These are phyloP conservation scores for Macrolepiota dolichaula DNA, from an alignment of 768 basidiomycete genomes.

Conservation along the genomic window DNA sequence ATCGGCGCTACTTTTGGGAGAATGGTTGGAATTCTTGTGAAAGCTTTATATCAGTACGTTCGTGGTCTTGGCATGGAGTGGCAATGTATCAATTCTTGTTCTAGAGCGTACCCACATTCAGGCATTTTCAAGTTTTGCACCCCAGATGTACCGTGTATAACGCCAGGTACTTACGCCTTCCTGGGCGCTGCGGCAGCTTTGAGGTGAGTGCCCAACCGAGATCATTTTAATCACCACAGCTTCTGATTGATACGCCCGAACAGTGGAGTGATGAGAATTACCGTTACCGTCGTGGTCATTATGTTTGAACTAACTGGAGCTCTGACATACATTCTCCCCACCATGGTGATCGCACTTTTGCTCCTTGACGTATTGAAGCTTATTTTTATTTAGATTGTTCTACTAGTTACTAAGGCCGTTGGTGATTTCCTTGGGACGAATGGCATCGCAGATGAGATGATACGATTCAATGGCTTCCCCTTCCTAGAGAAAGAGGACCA, in stretches of 20 bases:
- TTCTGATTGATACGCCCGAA: neutral
- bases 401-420: constrained; percentile 95
- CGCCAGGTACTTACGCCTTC: constrained; percentile 97
- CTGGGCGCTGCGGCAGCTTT: constrained; percentile 95
- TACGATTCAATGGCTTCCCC: constrained; percentile 95
- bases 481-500: constrained; percentile 96
- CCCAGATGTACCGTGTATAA: constrained; percentile 94
- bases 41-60: constrained; percentile 79
- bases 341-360: constrained; percentile 66
- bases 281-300: constrained; percentile 96
- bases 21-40: constrained; percentile 96
- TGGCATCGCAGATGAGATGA: constrained; percentile 97
- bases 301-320: constrained; percentile 99
- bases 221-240: neutral
- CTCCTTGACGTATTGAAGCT: neutral
- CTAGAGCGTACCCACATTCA: constrained; percentile 75
- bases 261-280: constrained; percentile 96
- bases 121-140: constrained; percentile 89
- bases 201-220: constrained; percentile 46
- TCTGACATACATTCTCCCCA: constrained; percentile 93
- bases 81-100: constrained; percentile 1
- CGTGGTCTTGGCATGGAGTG: neutral
- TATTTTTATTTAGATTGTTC: constrained; percentile 68
- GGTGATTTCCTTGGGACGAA: constrained; percentile 90
- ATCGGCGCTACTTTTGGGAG: constrained; percentile 96